Percentiles rank a stretch among this genome's conserved stretches.
Conservation (phyloP, 1,284 basidiomycete genomes). For the Irpex rosettiformis region DNA sequence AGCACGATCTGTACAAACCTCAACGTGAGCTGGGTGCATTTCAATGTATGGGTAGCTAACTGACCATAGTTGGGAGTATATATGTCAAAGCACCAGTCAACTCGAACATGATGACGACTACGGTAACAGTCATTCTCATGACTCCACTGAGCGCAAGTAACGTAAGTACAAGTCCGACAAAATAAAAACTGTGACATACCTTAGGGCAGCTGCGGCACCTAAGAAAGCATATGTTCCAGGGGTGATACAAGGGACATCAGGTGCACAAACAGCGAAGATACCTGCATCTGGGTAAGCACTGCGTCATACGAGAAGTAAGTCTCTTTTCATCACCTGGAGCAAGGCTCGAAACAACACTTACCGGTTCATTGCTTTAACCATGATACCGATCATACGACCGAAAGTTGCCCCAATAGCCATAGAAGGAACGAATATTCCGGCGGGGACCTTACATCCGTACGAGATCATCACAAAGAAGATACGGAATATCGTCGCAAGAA, state of each 20-base stretch:
- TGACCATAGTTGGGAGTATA: conserved; percentile 96
- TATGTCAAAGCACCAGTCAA: conserved; percentile 98
- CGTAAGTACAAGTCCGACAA: not conserved
- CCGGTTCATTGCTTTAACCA: conserved; percentile 91
- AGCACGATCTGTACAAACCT: conserved; percentile 76
- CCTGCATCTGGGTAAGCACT: conserved; percentile 77
- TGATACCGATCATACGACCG: conserved; percentile 92
- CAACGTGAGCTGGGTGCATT: not conserved
- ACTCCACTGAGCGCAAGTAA: conserved; percentile 63
- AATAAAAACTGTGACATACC: conserved; percentile 41
- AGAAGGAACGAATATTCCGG: conserved; percentile 96
- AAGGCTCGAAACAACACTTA: conserved; percentile 33
- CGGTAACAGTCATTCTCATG: conserved; percentile 95
- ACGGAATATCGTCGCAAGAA: conserved; percentile 89
- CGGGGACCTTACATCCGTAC: conserved; percentile 96
- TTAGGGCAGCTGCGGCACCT: conserved; percentile 91
- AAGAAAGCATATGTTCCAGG: conserved; percentile 97
- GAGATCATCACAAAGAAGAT: conserved; percentile 87
- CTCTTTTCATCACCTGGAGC: not conserved
- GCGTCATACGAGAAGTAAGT: conserved; percentile 28
- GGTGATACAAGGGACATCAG: conserved; percentile 95
- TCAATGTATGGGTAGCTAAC: conserved; percentile 15
- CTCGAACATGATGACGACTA: conserved; percentile 99
- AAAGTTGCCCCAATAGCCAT: conserved; percentile 98
- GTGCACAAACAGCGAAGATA: conserved; percentile 88